phyloP scores from a whole-genome alignment of 495 filamentous ascomycete species.

The Podospora australis region DNA sequence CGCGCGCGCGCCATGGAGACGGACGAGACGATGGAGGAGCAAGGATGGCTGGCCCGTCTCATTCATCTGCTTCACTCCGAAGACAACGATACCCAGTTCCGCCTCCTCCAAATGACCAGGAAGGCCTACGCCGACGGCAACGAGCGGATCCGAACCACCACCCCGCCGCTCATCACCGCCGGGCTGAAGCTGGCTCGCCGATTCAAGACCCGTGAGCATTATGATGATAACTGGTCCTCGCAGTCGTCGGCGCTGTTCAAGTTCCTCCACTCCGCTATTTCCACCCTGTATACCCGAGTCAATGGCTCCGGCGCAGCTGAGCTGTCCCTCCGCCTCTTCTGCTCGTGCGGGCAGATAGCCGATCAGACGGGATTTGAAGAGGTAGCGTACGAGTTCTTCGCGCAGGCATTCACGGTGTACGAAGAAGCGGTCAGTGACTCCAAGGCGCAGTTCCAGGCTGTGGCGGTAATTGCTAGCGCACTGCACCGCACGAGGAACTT shows the following conservation, averaged over 20 bases:
- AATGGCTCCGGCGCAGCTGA: slow-evolving; percentile 71
- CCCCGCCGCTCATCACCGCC: slow-evolving; percentile 84
- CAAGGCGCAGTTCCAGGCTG: slow-evolving; percentile 93
- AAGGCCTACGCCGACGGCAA: slow-evolving; percentile 90
- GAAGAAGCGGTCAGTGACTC: slow-evolving; percentile 94
- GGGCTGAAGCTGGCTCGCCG: slow-evolving; percentile 84
- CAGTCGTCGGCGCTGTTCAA: slow-evolving; percentile 87
- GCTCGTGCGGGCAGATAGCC: slow-evolving; percentile 85
- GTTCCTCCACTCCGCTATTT: slow-evolving; percentile 83
- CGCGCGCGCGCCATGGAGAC: slow-evolving; percentile 60
- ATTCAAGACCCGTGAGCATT: slow-evolving; percentile 88
- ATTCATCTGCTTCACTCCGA: slow-evolving; percentile 78
- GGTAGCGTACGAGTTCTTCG: slow-evolving; percentile 96
- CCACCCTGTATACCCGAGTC: slow-evolving; percentile 82
- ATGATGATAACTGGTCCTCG: slow-evolving; percentile 88
- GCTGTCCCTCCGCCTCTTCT: slow-evolving; percentile 79
- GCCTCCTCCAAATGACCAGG: slow-evolving; percentile 81
- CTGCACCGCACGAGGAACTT: slow-evolving; percentile 83
- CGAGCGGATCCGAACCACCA: slow-evolving; percentile 91
- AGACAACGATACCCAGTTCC: slow-evolving; percentile 89
- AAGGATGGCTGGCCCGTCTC: slow-evolving; percentile 90
- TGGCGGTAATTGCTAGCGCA: slow-evolving; percentile 87
- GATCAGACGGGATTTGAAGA: slow-evolving; percentile 92
- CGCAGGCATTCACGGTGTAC: slow-evolving; percentile 96
- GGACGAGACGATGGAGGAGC: slow-evolving; percentile 94